Percentiles rank a stretch among this genome's conserved stretches.
Evolutionary conservation across 2,329 filamentous ascomycete species (phyloP).

Genomic region (Fusarium verrucosum): DNA sequence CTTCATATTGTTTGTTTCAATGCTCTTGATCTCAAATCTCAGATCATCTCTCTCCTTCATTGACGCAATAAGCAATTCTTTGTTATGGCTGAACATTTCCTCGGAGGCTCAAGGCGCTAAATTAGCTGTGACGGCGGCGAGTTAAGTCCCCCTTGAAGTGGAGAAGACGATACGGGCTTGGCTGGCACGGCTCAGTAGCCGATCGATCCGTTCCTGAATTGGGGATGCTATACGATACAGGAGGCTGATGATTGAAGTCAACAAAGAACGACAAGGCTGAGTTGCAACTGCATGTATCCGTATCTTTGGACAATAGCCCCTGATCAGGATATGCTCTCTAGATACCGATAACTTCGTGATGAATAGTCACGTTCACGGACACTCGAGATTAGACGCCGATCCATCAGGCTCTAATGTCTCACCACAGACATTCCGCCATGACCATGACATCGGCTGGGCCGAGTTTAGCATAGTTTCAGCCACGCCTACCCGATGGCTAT

Average conservation of each 20-base stretch:
- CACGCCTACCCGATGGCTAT: slow-evolving; percentile 1
- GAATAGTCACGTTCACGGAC: not conserved
- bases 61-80: slow-evolving; percentile 22
- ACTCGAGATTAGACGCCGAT: slow-evolving; percentile 15
- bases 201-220: slow-evolving; percentile 23
- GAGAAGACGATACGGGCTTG: slow-evolving; percentile 17
- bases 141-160: slow-evolving; percentile 31
- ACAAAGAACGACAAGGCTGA: not conserved
- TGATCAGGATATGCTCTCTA: not conserved
- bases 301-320: too few relatives aligned
- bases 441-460: slow-evolving; percentile 12
- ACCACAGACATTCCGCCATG: slow-evolving; percentile 17
- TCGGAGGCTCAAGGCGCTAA: slow-evolving; percentile 20
- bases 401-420: slow-evolving; percentile 13
- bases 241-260: not conserved
- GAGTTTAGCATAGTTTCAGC: slow-evolving; percentile 13
- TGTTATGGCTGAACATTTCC: slow-evolving; percentile 14
- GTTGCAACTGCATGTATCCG: not conserved
- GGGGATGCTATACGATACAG: not conserved
- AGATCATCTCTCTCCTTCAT: not conserved
- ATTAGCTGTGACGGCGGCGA: slow-evolving; percentile 23
- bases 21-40: not conserved
- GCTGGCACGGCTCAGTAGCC: slow-evolving; percentile 26
- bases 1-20: not conserved
- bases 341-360: not conserved